These are phyloP conservation scores for Lasiodiplodia sp. DNA, from an alignment of 2,329 filamentous ascomycete species.

Conservation along the genomic window DNA sequence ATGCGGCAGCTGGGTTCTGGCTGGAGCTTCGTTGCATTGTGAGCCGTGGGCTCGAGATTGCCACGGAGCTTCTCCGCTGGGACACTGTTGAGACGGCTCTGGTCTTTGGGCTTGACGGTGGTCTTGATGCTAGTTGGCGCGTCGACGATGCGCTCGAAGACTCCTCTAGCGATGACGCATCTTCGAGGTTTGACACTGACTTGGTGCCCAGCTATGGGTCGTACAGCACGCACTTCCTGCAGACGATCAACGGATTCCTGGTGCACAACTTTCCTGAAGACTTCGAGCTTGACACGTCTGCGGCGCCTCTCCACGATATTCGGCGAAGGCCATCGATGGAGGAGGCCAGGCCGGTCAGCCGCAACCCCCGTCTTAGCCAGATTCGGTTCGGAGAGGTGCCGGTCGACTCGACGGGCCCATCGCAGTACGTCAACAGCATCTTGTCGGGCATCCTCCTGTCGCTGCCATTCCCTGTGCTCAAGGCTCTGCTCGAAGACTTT, in stretches of 20 bases:
- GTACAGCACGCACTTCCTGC: constrained; percentile 63
- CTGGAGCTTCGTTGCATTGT: constrained; percentile 64
- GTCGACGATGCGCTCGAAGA: constrained; percentile 36
- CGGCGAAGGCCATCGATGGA: constrained; percentile 54
- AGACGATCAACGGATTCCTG: constrained; percentile 65
- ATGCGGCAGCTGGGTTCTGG: constrained; percentile 68
- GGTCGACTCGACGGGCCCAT: constrained; percentile 49
- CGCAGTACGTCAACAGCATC: constrained; percentile 52
- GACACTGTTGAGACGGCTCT: constrained; percentile 68
- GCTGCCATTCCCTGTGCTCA: constrained; percentile 71
- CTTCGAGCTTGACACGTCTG: constrained; percentile 65
- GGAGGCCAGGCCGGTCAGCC: constrained; percentile 46
- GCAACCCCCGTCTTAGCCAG: constrained; percentile 64
- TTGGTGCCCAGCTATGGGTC: constrained; percentile 57
- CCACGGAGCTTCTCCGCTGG: constrained; percentile 66
- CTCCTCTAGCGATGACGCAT: constrained; percentile 39
- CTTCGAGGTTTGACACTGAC: constrained; percentile 29
- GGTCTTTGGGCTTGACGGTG: constrained; percentile 63
- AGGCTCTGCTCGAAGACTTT: constrained; percentile 69
- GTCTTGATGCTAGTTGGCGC: constrained; percentile 48
- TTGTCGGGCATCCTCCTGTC: constrained; percentile 75
- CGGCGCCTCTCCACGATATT: constrained; percentile 55
- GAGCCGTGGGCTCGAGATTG: constrained; percentile 66
- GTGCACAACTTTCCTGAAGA: constrained; percentile 65
- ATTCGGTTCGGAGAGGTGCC: constrained; percentile 77